Conservation (phyloP, 495 filamentous ascomycete species). For the Aspergillus sparsus region DNA sequence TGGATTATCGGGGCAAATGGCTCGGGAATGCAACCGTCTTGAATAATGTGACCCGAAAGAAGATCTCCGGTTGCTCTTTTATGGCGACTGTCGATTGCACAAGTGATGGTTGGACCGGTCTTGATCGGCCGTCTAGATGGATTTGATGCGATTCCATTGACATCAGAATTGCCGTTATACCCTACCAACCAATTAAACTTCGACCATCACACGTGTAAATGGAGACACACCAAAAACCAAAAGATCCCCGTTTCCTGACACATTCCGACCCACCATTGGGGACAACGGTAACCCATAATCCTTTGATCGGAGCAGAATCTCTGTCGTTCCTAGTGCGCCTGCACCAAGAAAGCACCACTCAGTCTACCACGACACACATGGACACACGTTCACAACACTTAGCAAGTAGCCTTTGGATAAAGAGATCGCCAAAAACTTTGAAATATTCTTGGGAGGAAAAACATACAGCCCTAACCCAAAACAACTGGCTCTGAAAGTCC, state of each 20-base stretch:
- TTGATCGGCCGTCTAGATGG: constrained; percentile 29
- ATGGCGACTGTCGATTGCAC: constrained; percentile 62
- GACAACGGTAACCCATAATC: constrained; percentile 60
- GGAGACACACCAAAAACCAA: constrained; percentile 57
- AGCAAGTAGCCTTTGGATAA: too few species aligned
- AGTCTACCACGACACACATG: not conserved
- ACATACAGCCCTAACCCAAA: constrained; percentile 68
- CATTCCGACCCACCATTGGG: constrained; percentile 56
- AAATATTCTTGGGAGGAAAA: constrained; percentile 44
- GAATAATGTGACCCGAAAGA: constrained; percentile 64
- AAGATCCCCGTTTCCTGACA: constrained; percentile 71
- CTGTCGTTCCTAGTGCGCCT: constrained; percentile 62
- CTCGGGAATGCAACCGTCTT: constrained; percentile 63
- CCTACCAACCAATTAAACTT: constrained; percentile 26
- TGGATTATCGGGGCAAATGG: constrained; percentile 58
- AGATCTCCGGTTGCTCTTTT: constrained; percentile 46
- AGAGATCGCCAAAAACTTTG: too few species aligned
- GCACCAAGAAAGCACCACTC: constrained; percentile 21
- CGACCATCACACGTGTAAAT: not conserved
- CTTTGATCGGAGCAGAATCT: constrained; percentile 66
- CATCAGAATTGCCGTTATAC: constrained; percentile 57
- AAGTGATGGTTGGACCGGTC: constrained; percentile 64
- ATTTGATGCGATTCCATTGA: constrained; percentile 57
- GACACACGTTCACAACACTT: not conserved
- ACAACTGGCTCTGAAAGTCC: constrained; percentile 59